phyloP scores from a whole-genome alignment of 2,329 filamentous ascomycete genomes.

The Sporothrix mexicana region DNA sequence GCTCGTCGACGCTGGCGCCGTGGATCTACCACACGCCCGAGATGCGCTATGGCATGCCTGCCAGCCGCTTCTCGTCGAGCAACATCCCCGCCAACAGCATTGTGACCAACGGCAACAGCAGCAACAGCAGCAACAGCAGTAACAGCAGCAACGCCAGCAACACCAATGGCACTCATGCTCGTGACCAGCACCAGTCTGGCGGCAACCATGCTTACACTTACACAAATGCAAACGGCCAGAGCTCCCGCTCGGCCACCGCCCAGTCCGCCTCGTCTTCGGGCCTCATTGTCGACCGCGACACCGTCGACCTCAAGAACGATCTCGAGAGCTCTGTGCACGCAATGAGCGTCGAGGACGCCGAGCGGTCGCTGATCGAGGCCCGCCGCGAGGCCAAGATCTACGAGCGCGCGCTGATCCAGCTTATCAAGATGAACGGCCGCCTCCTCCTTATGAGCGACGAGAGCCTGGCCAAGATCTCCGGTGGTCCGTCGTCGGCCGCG shows the following conservation, averaged over 20 bases:
- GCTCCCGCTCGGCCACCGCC: background rate
- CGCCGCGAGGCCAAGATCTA: constrained; percentile 66
- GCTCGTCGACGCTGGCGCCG: constrained; percentile 58
- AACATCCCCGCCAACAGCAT: constrained; percentile 24
- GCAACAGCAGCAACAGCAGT: constrained; percentile 27
- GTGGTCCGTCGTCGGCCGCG: background rate
- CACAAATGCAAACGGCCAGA: constrained; percentile 10
- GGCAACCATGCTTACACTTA: background rate
- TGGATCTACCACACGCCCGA: constrained; percentile 54
- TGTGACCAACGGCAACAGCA: constrained; percentile 15
- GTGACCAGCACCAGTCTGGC: too few species aligned
- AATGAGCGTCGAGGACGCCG: constrained; percentile 68
- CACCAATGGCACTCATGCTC: background rate
- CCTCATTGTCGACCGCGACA: constrained; percentile 24
- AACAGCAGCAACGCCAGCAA: background rate
- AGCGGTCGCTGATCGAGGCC: constrained; percentile 58
- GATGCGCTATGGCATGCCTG: constrained; percentile 21
- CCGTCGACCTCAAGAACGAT: constrained; percentile 40
- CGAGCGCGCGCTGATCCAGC: constrained; percentile 65
- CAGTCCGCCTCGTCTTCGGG: background rate
- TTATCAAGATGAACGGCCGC: constrained; percentile 65
- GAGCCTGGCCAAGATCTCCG: constrained; percentile 4
- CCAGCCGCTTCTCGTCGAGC: constrained; percentile 22
- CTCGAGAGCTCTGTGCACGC: constrained; percentile 52
- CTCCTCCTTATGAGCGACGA: constrained; percentile 49